These are phyloP conservation scores for Dalbergia oliveri DNA, from an alignment of 306 rosid species.

Conservation along the genomic window DNA sequence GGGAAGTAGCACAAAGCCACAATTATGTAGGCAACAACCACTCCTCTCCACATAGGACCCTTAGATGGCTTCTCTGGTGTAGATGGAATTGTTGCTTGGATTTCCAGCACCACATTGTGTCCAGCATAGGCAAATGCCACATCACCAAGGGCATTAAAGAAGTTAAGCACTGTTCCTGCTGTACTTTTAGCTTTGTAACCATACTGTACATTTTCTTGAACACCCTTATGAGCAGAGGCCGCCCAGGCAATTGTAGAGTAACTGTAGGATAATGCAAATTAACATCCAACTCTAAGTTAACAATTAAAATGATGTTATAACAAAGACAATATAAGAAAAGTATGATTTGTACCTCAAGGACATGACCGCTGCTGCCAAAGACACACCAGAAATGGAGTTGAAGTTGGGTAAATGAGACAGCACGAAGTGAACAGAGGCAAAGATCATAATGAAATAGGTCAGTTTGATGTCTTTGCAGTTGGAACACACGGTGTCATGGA, in stretches of 20 bases:
- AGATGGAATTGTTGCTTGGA: constrained; percentile 90
- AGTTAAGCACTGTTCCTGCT: constrained; percentile 57
- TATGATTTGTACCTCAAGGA: constrained; percentile 61
- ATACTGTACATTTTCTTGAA: constrained; percentile 55
- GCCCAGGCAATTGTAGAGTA: constrained; percentile 82
- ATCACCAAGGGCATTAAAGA: constrained; percentile 71
- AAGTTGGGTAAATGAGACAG: constrained; percentile 82
- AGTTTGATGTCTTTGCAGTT: constrained; percentile 57
- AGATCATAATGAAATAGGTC: constrained; percentile 77
- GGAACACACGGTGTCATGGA: constrained; percentile 57
- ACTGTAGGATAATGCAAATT: constrained; percentile 48
- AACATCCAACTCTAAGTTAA: background rate
- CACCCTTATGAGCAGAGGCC: constrained; percentile 68
- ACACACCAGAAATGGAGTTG: constrained; percentile 71
- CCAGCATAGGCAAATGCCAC: constrained; percentile 86
- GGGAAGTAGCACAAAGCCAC: constrained; percentile 88
- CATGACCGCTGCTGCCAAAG: constrained; percentile 82
- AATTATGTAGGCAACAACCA: constrained; percentile 64
- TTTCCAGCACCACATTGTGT: constrained; percentile 83
- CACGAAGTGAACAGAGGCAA: constrained; percentile 77
- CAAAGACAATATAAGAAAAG: background rate
- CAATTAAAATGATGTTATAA: background rate
- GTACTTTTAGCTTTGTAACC: constrained; percentile 46
- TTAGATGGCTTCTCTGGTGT: constrained; percentile 81
- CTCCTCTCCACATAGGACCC: constrained; percentile 84